Conservation (phyloP, 2,329 filamentous ascomycete genomes). For the Colletotrichum sp. region DNA sequence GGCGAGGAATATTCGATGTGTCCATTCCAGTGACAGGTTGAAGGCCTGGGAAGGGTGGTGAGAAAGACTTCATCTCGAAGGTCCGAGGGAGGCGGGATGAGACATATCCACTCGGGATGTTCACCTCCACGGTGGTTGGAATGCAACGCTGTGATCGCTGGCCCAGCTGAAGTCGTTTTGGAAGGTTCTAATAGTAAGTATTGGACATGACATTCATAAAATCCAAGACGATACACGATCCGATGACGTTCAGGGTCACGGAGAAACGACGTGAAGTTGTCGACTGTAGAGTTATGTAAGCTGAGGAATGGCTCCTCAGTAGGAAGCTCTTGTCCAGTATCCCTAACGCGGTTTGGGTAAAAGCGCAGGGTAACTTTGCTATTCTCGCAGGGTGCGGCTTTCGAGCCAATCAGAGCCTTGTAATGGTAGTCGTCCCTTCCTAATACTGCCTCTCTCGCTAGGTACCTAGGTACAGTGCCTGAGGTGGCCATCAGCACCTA, state of each 20-base stretch:
- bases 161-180: neutral
- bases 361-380: neutral
- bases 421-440: neutral
- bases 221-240: neutral
- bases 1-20: neutral
- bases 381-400: neutral
- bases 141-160: neutral
- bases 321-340: neutral
- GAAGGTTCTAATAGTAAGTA: neutral
- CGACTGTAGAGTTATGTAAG: neutral
- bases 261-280: neutral
- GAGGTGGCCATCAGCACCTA: neutral
- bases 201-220: neutral
- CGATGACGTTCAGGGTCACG: neutral
- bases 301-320: neutral
- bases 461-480: neutral
- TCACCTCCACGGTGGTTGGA: neutral
- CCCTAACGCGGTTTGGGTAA: neutral
- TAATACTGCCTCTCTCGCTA: neutral
- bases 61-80: neutral
- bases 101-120: constrained; percentile 4
- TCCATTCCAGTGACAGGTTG: constrained; percentile 17
- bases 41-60: neutral
- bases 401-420: neutral
- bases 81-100: constrained; percentile 13